Conservation (phyloP, 805 yeast species). For the Cyberlindnera saturnus region DNA sequence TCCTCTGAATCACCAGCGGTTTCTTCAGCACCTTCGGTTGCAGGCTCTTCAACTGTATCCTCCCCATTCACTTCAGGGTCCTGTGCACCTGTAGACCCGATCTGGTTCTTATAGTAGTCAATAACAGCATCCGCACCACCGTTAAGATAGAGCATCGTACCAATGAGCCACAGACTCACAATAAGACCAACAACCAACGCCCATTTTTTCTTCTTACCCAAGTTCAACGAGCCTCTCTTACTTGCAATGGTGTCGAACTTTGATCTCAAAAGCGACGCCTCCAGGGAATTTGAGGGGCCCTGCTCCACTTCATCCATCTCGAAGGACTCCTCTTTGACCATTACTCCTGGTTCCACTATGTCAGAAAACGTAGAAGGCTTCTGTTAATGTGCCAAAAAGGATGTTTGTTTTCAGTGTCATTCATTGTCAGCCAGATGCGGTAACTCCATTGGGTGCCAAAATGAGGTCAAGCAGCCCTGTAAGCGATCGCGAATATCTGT, state of each 20-base stretch:
- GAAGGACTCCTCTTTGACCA: conserved; percentile 9
- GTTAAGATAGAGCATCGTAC: conserved; percentile 10
- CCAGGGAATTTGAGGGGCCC: conserved; percentile 2
- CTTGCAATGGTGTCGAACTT: conserved; percentile 13
- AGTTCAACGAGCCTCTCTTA: neutral
- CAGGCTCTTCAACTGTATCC: neutral
- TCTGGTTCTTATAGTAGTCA: conserved; percentile 18
- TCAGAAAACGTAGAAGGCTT: no score
- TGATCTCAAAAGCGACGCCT: conserved; percentile 7
- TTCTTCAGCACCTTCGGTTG: neutral
- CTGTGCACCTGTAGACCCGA: conserved; percentile 5
- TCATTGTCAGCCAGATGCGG: conserved; percentile 11
- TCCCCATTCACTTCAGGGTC: conserved; percentile 3
- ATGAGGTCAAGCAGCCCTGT: neutral
- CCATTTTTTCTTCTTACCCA: conserved; percentile 9
- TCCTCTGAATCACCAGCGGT: neutral
- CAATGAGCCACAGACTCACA: conserved; percentile 12
- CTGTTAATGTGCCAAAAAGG: no score
- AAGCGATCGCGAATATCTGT: neutral
- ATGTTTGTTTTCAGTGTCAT: conserved; percentile 1
- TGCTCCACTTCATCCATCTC: conserved; percentile 16
- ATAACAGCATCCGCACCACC: conserved; percentile 12
- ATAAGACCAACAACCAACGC: conserved; percentile 6
- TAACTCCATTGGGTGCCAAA: neutral
- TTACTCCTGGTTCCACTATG: neutral